Evolutionary conservation across 345 rosid genomes (phyloP).

Genomic region (Microcos paniculata): DNA sequence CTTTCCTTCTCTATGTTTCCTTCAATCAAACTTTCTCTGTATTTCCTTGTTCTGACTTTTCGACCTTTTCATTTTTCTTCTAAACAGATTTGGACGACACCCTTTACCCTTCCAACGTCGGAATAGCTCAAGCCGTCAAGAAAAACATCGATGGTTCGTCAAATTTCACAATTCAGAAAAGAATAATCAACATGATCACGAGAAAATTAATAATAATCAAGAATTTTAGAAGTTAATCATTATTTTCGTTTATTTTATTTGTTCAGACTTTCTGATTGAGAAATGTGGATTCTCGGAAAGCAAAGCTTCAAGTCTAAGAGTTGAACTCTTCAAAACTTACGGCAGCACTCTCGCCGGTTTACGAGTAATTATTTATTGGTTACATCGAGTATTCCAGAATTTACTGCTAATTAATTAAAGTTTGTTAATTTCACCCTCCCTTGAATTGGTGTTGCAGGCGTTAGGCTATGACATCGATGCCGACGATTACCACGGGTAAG

Average conservation of each 20-base stretch:
- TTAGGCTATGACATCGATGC: constrained; percentile 72
- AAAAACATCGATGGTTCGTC: constrained; percentile 73
- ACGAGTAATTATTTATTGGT: constrained; percentile 43
- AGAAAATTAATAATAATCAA: too few relatives aligned
- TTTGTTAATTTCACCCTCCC: neutral
- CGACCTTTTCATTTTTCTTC: neutral
- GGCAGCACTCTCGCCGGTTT: constrained; percentile 96
- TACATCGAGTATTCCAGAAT: too few relatives aligned
- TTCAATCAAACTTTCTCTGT: neutral
- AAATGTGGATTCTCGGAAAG: constrained; percentile 58
- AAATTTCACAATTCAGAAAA: neutral
- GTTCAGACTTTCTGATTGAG: constrained; percentile 68
- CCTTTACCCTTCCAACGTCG: constrained; percentile 66
- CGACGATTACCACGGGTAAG: constrained; percentile 85
- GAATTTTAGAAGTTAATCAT: neutral
- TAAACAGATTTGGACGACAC: constrained; percentile 92
- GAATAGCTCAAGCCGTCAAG: constrained; percentile 68
- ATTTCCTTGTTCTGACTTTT: neutral
- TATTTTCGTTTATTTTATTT: neutral
- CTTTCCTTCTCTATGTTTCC: neutral
- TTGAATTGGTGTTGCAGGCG: constrained; percentile 40
- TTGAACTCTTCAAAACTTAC: constrained; percentile 77
- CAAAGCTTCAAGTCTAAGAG: constrained; percentile 65
- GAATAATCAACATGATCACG: too few relatives aligned
- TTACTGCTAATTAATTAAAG: neutral